Evolutionary conservation across 2,329 filamentous ascomycete species (phyloP).

Genomic region (Sordariomycetes sp.): DNA sequence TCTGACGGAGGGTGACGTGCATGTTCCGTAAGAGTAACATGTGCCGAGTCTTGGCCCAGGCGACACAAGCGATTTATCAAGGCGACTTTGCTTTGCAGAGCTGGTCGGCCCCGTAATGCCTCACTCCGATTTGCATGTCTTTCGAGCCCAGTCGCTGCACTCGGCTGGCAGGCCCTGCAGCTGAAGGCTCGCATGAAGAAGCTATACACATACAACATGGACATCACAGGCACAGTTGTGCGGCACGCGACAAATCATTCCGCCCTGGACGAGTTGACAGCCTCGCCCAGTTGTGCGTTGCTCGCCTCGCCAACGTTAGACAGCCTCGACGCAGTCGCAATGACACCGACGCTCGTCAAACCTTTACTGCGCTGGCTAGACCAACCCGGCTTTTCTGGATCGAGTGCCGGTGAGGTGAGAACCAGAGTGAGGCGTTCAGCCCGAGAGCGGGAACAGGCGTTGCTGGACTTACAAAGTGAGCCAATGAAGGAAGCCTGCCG

Average conservation of each 20-base stretch:
- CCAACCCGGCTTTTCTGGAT: background rate
- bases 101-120: too few species aligned
- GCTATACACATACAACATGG: background rate
- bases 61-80: too few species aligned
- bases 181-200: background rate
- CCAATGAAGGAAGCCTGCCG: background rate
- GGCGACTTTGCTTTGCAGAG: too few species aligned
- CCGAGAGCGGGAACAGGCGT: background rate
- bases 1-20: too few species aligned
- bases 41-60: too few species aligned
- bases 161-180: too few species aligned
- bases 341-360: background rate
- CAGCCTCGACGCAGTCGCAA: background rate
- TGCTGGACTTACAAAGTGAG: background rate
- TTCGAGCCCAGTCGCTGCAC: too few species aligned
- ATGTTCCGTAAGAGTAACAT: too few species aligned
- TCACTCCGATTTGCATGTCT: too few species aligned
- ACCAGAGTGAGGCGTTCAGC: background rate
- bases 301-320: background rate
- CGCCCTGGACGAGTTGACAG: background rate
- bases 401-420: background rate
- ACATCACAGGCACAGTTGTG: background rate
- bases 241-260: background rate
- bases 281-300: background rate
- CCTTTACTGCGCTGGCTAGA: background rate